Evolutionary conservation across 208 protist species (phyloP), one percentile per base, ranked within the genome.

Genomic region (Leptomonas seymouri): DNA sequence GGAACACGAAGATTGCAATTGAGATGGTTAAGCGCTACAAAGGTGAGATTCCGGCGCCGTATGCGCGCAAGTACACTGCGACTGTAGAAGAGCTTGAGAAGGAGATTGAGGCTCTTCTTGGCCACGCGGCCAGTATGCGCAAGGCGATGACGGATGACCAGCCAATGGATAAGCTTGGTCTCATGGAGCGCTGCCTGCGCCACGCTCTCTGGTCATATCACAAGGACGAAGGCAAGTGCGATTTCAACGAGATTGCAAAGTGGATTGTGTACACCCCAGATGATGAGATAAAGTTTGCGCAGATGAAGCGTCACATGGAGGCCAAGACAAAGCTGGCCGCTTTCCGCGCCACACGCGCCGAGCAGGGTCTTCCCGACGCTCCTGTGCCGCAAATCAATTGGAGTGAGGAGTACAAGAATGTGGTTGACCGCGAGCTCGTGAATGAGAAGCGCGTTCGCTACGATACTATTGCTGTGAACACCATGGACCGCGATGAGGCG

Each of bases 191-290:
- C 69, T 94, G 89, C 78, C 89, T 97, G 36, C 90, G 93, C 65
- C 93, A 97, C 78, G 90, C 88, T 12, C 76, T 97, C 27, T 96
- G 88, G 87, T 93, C 87, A 34, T 97, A 97, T 80, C 81, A 93
- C 74, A 96, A 96, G 72, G 91, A 97, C 45, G 89, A 97, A 55
- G 92, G 86, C 21, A 91, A 84, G 71, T 91, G 72, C 75, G 78
- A 95, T 74, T 94, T 94, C 76, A 83, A 80, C 31, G 83, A 93
- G 64, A 95, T 97, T 78, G 68, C 74, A 44, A 95, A 93, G 77
- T 97, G 93, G 93, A 77, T 97, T 56, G 90, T 95, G 34, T 97
- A 97, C 80, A 97, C 93, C 23, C 78, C 85, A 15, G 86, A 95
- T 49, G 93, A 97, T 67, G 87, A 94, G 82, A 61, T 81, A 30